Conservation (phyloP, 331 rosid genomes). For the Spiraea crenata region DNA sequence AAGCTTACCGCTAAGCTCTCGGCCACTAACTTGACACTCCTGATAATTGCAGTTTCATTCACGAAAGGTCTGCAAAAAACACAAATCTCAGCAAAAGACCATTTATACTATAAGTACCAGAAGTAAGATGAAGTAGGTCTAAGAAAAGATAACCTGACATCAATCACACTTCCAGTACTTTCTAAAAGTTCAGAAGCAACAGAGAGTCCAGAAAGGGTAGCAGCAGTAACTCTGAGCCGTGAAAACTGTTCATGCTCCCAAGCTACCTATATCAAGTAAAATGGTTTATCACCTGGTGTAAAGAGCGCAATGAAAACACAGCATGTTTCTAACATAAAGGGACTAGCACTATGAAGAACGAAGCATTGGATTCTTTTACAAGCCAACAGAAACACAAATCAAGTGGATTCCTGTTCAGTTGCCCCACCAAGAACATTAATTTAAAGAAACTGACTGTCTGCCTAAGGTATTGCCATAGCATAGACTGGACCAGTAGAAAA, state of each 20-base stretch:
- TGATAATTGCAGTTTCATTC: slow-evolving; percentile 61
- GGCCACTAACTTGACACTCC: slow-evolving; percentile 86
- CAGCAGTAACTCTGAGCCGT: slow-evolving; percentile 95
- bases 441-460: background rate
- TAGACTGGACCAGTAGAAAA: background rate
- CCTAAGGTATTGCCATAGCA: background rate
- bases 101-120: slow-evolving; percentile 11
- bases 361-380: background rate
- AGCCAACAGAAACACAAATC: background rate
- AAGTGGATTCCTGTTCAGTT: background rate
- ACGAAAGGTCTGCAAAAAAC: slow-evolving; percentile 62
- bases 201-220: slow-evolving; percentile 81
- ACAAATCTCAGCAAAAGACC: slow-evolving; percentile 37
- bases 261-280: slow-evolving; percentile 82
- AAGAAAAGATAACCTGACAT: slow-evolving; percentile 58
- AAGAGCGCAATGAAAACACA: background rate
- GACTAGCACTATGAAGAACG: background rate
- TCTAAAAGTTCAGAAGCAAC: slow-evolving; percentile 82
- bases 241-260: slow-evolving; percentile 99
- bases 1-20: slow-evolving; percentile 89
- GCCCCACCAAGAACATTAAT: background rate
- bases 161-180: slow-evolving; percentile 80
- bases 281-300: slow-evolving; percentile 39
- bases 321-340: background rate
- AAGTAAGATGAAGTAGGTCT: slow-evolving; percentile 8